phyloP scores from a whole-genome alignment of 352 stramenopile genomes.

The Phytophthora agathidicida region DNA sequence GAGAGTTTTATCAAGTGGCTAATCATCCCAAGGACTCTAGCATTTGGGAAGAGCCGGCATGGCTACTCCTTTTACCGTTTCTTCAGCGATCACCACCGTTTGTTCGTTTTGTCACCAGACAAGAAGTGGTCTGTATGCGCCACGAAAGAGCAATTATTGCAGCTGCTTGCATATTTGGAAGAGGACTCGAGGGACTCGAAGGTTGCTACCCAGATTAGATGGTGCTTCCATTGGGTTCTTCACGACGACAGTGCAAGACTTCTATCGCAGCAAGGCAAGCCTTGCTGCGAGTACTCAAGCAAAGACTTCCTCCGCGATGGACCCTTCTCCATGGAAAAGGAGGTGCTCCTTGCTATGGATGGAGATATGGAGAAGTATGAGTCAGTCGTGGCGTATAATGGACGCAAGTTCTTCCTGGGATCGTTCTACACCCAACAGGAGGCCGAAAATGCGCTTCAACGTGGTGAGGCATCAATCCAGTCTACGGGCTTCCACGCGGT shows the following conservation, averaged over 20 bases:
- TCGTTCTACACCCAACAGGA: constrained; percentile 54
- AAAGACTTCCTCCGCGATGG: constrained; percentile 40
- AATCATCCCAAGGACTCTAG: constrained; percentile 65
- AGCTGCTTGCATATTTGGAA: constrained; percentile 67
- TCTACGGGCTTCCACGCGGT: constrained; percentile 41
- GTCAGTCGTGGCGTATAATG: constrained; percentile 46
- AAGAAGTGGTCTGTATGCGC: constrained; percentile 57
- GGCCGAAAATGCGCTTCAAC: constrained; percentile 50
- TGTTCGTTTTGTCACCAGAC: constrained; percentile 60
- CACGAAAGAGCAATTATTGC: constrained; percentile 29
- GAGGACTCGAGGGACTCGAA: constrained; percentile 35
- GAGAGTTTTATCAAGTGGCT: constrained; percentile 68
- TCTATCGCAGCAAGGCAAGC: constrained; percentile 17
- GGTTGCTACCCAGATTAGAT: constrained; percentile 41
- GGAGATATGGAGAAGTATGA: constrained; percentile 59
- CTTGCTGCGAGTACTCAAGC: constrained; percentile 46
- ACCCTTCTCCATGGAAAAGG: constrained; percentile 53
- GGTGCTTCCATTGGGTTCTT: constrained; percentile 49
- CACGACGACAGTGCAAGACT: constrained; percentile 27
- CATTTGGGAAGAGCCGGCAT: constrained; percentile 59
- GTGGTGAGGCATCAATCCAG: constrained; percentile 39
- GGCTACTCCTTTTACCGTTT: constrained; percentile 74
- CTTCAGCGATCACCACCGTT: constrained; percentile 50
- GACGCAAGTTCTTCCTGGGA: constrained; percentile 56
- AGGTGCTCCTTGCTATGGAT: constrained; percentile 46